phyloP scores from a whole-genome alignment of 495 filamentous ascomycete species.

The Podospora didyma region DNA sequence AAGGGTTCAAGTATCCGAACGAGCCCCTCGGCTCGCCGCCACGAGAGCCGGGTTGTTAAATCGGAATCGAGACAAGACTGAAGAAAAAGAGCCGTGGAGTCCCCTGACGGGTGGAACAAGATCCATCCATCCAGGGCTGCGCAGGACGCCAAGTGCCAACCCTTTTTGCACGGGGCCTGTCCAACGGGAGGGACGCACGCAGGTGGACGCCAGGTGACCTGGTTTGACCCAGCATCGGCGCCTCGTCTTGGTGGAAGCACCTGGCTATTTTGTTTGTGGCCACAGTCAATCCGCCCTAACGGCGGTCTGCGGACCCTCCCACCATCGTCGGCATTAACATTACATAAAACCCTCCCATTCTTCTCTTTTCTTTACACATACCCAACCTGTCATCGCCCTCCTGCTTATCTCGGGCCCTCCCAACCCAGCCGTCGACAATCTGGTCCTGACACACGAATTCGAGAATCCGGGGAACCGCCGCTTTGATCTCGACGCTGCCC shows the following conservation, averaged over 20 bases:
- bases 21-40: slow-evolving; percentile 1
- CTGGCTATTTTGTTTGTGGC: slow-evolving; percentile 23
- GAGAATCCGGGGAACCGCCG: slow-evolving; percentile 29
- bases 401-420: slow-evolving; percentile 39
- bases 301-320: slow-evolving; percentile 30
- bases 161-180: not conserved
- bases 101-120: not conserved
- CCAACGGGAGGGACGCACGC: not conserved
- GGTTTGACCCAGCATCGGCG: slow-evolving; percentile 14
- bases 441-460: slow-evolving; percentile 32
- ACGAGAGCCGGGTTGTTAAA: not conserved
- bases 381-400: slow-evolving; percentile 40
- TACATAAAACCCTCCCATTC: slow-evolving; percentile 52
- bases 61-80: not conserved
- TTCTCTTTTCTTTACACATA: slow-evolving; percentile 45
- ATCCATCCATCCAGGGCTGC: not conserved
- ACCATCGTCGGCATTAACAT: slow-evolving; percentile 41
- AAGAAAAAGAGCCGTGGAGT: not conserved
- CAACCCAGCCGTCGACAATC: slow-evolving; percentile 34
- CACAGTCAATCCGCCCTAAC: slow-evolving; percentile 17
- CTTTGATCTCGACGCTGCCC: slow-evolving; percentile 20
- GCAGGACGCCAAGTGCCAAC: not conserved
- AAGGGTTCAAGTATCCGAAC: slow-evolving; percentile 13
- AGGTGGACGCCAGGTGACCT: not conserved
- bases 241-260: slow-evolving; percentile 19